Evolutionary conservation across 495 filamentous ascomycete genomes (phyloP).

Genomic region (Lophium mytilinum): DNA sequence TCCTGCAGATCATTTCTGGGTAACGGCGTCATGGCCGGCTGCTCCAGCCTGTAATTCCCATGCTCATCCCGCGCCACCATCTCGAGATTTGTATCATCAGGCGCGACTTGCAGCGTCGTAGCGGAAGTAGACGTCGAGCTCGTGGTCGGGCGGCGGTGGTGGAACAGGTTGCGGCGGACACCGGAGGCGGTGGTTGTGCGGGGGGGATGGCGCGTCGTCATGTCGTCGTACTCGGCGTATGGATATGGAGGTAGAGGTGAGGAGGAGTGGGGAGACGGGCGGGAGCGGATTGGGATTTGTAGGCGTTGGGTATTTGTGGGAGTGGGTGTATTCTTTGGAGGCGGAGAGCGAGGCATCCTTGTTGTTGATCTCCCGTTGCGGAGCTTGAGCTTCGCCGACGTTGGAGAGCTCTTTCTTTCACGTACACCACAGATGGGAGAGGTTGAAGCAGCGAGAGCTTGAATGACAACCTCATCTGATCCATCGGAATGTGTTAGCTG

Average conservation of each 20-base stretch:
- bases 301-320: background rate
- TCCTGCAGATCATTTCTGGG: conserved; percentile 41
- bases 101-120: conserved; percentile 30
- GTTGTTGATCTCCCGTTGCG: background rate
- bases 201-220: conserved; percentile 21
- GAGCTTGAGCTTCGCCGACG: background rate
- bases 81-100: conserved; percentile 49
- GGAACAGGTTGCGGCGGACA: conserved; percentile 69
- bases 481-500: background rate
- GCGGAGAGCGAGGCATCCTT: background rate
- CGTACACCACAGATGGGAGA: background rate
- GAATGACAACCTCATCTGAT: too few relatives aligned
- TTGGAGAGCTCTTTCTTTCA: background rate
- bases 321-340: background rate
- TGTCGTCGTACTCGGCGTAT: conserved; percentile 1
- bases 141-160: conserved; percentile 57
- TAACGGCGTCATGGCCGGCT: conserved; percentile 45
- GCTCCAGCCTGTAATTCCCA: conserved; percentile 63
- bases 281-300: background rate
- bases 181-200: conserved; percentile 20
- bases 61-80: conserved; percentile 70
- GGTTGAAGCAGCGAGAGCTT: too few relatives aligned
- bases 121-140: conserved; percentile 29
- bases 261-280: background rate
- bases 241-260: background rate